Percentiles rank a stretch among this genome's conserved stretches.
Conservation (phyloP, 441 rosid genomes). For the Pelargonium citronellum region DNA sequence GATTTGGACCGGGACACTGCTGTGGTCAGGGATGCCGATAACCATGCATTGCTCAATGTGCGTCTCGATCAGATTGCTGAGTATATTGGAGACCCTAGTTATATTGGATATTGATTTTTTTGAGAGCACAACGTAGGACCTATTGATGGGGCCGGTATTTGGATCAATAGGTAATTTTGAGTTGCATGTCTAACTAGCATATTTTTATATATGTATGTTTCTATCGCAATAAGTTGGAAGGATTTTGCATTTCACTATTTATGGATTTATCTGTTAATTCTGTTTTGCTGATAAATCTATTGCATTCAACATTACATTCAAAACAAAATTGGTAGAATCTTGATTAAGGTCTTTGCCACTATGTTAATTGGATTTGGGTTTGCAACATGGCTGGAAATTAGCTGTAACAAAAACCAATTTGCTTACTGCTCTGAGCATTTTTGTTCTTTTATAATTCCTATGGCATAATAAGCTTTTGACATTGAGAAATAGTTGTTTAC, state of each 20-base stretch:
- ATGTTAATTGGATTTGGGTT: background rate
- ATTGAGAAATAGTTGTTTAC: background rate
- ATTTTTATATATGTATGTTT: background rate
- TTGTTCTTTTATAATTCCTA: background rate
- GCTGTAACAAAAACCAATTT: background rate
- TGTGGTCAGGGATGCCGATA: conserved; percentile 57
- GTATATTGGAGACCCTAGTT: conserved; percentile 64
- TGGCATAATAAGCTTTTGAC: background rate
- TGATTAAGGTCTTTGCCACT: background rate
- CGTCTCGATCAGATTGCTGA: conserved; percentile 80
- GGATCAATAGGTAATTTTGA: background rate
- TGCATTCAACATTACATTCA: background rate
- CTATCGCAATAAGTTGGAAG: background rate
- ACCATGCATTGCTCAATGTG: conserved; percentile 50
- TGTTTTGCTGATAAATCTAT: background rate
- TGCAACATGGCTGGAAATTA: background rate
- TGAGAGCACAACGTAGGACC: background rate
- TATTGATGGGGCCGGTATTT: background rate
- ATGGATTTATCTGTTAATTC: background rate
- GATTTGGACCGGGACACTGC: conserved; percentile 58
- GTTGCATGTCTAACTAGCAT: background rate
- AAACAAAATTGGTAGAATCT: background rate
- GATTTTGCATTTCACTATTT: background rate
- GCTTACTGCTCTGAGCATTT: background rate
- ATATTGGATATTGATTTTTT: conserved; percentile 46